Evolutionary conservation across 2,329 filamentous ascomycete species (phyloP).

Genomic region (Zymoseptoria brevis): DNA sequence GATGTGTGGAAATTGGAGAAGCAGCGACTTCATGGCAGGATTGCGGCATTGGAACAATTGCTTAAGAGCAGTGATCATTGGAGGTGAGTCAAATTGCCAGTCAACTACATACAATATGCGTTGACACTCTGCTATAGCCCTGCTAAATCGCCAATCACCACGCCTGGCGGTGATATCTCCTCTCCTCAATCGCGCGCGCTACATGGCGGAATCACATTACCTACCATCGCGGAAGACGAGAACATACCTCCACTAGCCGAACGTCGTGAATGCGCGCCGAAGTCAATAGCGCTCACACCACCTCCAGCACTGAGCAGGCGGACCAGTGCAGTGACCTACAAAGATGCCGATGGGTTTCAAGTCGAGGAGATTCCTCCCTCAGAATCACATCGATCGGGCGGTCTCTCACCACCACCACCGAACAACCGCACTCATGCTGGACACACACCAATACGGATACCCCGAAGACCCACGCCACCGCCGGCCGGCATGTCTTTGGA

Average conservation of each 20-base stretch:
- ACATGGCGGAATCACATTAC: slow-evolving; percentile 13
- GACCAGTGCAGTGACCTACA: slow-evolving; percentile 17
- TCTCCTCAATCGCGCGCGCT: slow-evolving; percentile 9
- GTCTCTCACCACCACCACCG: slow-evolving; percentile 26
- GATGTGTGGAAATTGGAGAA: slow-evolving; percentile 29
- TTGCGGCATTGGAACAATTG: slow-evolving; percentile 28
- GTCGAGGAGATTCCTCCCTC: slow-evolving; percentile 27
- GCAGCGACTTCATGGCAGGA: slow-evolving; percentile 26
- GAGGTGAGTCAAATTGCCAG: too few species aligned
- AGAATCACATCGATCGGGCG: slow-evolving; percentile 2
- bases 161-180: slow-evolving; percentile 18
- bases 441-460: slow-evolving; percentile 28
- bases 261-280: slow-evolving; percentile 21
- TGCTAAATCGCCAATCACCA: slow-evolving; percentile 28
- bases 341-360: slow-evolving; percentile 17
- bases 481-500: slow-evolving; percentile 21
- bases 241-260: slow-evolving; percentile 19
- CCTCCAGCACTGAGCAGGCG: not conserved
- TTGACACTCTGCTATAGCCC: slow-evolving; percentile 21
- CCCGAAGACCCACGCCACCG: slow-evolving; percentile 23
- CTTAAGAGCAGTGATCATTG: slow-evolving; percentile 28
- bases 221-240: slow-evolving; percentile 30
- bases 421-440: slow-evolving; percentile 26
- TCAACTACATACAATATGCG: too few species aligned
- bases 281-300: slow-evolving; percentile 12